phyloP scores from a whole-genome alignment of 352 stramenopile species.

The Blastocystis sp. region DNA sequence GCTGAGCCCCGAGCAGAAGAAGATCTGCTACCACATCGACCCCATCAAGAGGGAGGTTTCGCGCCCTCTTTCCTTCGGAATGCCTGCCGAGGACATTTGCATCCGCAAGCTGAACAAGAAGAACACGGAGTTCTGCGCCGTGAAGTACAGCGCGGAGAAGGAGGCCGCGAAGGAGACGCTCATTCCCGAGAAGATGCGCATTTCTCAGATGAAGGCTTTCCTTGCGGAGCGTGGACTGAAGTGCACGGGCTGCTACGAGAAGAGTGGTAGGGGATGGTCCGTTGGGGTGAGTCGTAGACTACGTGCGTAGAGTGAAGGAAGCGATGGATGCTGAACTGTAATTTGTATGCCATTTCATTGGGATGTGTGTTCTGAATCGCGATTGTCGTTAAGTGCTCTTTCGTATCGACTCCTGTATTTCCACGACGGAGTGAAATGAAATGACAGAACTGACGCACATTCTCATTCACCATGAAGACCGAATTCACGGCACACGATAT shows the following conservation, averaged over 20 bases:
- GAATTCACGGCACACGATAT: neutral
- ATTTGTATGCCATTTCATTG: constrained; percentile 36
- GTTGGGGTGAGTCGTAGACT: constrained; percentile 5
- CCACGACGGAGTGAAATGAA: no score
- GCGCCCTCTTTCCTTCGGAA: constrained; percentile 70
- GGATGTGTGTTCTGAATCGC: constrained; percentile 24
- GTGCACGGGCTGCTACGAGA: constrained; percentile 71
- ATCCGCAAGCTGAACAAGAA: constrained; percentile 74
- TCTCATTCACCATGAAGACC: neutral
- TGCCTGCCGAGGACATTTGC: constrained; percentile 72
- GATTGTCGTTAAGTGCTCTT: no score
- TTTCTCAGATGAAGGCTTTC: constrained; percentile 65
- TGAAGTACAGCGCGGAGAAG: constrained; percentile 68
- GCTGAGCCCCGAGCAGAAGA: constrained; percentile 59
- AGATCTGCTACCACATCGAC: constrained; percentile 74
- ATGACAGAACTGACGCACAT: no score
- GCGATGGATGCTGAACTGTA: constrained; percentile 65
- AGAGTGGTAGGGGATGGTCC: constrained; percentile 36
- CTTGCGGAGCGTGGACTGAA: constrained; percentile 67
- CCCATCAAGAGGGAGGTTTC: constrained; percentile 72
- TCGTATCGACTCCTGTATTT: no score
- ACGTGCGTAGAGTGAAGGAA: constrained; percentile 71
- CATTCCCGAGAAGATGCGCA: constrained; percentile 64
- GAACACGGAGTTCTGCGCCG: constrained; percentile 67
- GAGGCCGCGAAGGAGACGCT: neutral